These are phyloP conservation scores for Balamuthia mandrillaris DNA, from an alignment of 208 protist species.

Conservation along the genomic window DNA sequence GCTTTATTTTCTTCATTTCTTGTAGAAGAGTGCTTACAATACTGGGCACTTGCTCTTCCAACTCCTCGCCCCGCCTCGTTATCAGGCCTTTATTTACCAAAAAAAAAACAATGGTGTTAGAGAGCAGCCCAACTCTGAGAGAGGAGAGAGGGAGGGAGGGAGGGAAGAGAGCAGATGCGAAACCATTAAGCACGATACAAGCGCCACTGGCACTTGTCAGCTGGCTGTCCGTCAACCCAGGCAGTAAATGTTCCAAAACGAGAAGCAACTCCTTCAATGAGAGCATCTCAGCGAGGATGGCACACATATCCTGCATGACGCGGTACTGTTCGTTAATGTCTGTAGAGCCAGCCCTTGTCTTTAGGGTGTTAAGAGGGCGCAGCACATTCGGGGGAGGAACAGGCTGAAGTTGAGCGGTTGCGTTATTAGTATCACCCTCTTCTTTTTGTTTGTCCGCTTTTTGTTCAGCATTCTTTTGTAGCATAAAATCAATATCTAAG, in stretches of 20 bases:
- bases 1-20: conserved; percentile 42
- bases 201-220: conserved; percentile 37
- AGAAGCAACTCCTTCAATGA: conserved; percentile 26
- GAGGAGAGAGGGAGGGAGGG: too few relatives aligned
- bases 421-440: conserved; percentile 11
- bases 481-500: conserved; percentile 47
- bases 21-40: conserved; percentile 20
- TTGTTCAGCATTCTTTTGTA: not conserved
- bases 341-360: conserved; percentile 25
- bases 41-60: not conserved
- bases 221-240: conserved; percentile 45
- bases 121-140: too few relatives aligned
- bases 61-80: not conserved
- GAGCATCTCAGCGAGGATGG: not conserved
- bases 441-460: too few relatives aligned
- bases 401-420: not conserved
- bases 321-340: conserved; percentile 58
- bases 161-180: conserved; percentile 15
- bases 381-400: conserved; percentile 30
- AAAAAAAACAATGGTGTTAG: too few relatives aligned
- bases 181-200: conserved; percentile 59
- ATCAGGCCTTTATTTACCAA: too few relatives aligned
- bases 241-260: conserved; percentile 40
- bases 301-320: conserved; percentile 24
- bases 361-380: conserved; percentile 35